phyloP scores from a whole-genome alignment of 176 grass and related monocot genomes.

The Avena sativa region DNA sequence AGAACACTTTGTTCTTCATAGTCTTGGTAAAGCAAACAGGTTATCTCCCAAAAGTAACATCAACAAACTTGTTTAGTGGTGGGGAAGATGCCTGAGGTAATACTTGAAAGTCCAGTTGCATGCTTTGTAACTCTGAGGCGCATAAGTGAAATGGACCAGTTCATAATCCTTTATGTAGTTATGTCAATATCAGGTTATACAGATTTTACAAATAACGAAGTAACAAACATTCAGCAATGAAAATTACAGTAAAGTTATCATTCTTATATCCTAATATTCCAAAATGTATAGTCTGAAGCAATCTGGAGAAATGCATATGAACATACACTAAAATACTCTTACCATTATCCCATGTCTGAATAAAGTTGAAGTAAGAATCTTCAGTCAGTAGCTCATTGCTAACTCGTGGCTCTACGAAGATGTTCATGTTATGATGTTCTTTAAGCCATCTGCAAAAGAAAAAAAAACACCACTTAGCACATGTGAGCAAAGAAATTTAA shows the following conservation, averaged over 20 bases:
- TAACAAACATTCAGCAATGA: neutral
- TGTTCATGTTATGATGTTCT: constrained; percentile 71
- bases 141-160: constrained; percentile 12
- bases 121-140: neutral
- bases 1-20: constrained; percentile 7
- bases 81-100: neutral
- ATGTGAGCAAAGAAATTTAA: constrained; percentile 21
- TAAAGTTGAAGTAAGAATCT: constrained; percentile 77
- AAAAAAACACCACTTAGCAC: constrained; percentile 36
- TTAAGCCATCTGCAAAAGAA: constrained; percentile 77
- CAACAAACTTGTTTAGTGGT: neutral
- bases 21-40: constrained; percentile 10
- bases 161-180: constrained; percentile 12
- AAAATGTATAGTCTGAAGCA: neutral
- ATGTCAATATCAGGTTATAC: constrained; percentile 23
- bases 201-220: constrained; percentile 23
- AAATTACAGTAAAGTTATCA: neutral
- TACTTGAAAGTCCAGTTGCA: constrained; percentile 3
- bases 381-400: constrained; percentile 71
- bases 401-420: constrained; percentile 85
- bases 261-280: constrained; percentile 17
- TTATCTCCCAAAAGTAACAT: constrained; percentile 16
- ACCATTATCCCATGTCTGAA: constrained; percentile 90
- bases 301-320: neutral
- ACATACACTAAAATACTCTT: constrained; percentile 36